Base-by-base conservation (phyloP, 192 early-diverging fungal species). In the Haplosporangium gracile region DNA sequence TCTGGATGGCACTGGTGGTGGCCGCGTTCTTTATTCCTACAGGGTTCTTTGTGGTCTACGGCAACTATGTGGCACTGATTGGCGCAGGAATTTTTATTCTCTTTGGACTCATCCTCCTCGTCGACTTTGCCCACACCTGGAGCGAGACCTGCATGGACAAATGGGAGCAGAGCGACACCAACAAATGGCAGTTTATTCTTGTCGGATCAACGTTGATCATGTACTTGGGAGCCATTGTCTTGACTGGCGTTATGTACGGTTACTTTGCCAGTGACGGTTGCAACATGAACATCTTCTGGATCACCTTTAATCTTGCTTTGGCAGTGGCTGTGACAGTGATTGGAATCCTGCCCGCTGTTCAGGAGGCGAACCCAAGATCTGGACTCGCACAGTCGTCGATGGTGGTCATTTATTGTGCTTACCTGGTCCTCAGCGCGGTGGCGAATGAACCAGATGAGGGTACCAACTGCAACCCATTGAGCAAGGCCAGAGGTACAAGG, bases 341-440 rank as follows among this genome's bases (percentile, higher is more conserved):
- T 0, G 92, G 95, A 6, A 88, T 99, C 43, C 82, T 93, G 24
- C 97, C 97, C 2, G 83, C 85, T 1, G 93, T 99, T 1, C 97
- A 98, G 83, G 96, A 97, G 81, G 93, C 91, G 13, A 99, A 98
- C 74, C 90, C 96, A 13, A 93, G 94, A 81, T 96, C 94, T 20
- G 98, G 98, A n/a, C 90, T 99, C 39, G 97, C 97, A 8, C 98
- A 99, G 88, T 93, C 96, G 0, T 94, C 96, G 11, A 97, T 99
- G 93, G 96, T 98, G 22, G 92, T 94, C 42, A 93, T 96, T 43
- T 99, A 99, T 76, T 93, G 96, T 42, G 97, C 97, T 2, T 98
- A 98, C 77, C 83, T 98, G 73, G 92, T 98, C 24, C 91, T 95
- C 53, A 95, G 93, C 49, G 96, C 97, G 0, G 88, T 99, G 29